A percentile compares a stretch with the other conserved stretches of the same genome.
phyloP scores from a whole-genome alignment of 2,329 filamentous ascomycete species.

The Epichloe typhina region DNA sequence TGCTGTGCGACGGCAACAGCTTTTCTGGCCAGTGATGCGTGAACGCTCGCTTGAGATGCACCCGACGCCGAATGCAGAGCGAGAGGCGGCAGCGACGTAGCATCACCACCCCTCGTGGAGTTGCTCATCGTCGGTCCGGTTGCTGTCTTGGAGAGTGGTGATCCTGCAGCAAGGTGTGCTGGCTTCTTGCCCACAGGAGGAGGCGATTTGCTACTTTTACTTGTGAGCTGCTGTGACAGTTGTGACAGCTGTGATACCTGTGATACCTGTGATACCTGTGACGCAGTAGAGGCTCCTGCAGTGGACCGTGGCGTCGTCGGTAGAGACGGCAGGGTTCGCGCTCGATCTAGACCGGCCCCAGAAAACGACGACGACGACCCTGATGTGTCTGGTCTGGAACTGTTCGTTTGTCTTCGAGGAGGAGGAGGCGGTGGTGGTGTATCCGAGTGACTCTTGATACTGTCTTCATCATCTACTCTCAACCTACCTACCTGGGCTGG shows the following conservation, averaged over 20 bases:
- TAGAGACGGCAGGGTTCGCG: conserved; percentile 14
- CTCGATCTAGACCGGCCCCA: conserved; percentile 11
- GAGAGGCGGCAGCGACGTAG: conserved; percentile 6
- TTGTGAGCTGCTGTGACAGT: conserved; percentile 17
- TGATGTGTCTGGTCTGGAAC: conserved; percentile 6
- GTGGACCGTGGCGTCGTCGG: conserved; percentile 17
- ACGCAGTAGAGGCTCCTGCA: conserved; percentile 17
- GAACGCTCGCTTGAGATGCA: not conserved
- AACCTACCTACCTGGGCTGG: conserved; percentile 33
- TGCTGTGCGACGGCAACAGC: conserved; percentile 2
- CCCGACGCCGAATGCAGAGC: conserved; percentile 6
- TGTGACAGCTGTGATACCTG: conserved; percentile 19
- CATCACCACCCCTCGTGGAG: conserved; percentile 10
- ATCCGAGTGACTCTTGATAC: conserved; percentile 6
- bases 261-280: conserved; percentile 22
- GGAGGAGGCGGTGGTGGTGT: conserved; percentile 28
- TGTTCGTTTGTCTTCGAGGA: conserved; percentile 28
- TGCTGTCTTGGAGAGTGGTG: conserved; percentile 13
- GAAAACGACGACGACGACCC: not conserved
- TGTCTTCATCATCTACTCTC: conserved; percentile 28
- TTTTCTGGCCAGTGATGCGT: conserved; percentile 1
- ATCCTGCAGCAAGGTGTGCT: conserved; percentile 31
- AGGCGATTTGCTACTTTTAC: conserved; percentile 26
- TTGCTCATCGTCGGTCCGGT: conserved; percentile 4
- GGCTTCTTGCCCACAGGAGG: conserved; percentile 53